These are phyloP conservation scores for Metarhizium anisopliae DNA, from an alignment of 2,329 filamentous ascomycete genomes.

Conservation along the genomic window DNA sequence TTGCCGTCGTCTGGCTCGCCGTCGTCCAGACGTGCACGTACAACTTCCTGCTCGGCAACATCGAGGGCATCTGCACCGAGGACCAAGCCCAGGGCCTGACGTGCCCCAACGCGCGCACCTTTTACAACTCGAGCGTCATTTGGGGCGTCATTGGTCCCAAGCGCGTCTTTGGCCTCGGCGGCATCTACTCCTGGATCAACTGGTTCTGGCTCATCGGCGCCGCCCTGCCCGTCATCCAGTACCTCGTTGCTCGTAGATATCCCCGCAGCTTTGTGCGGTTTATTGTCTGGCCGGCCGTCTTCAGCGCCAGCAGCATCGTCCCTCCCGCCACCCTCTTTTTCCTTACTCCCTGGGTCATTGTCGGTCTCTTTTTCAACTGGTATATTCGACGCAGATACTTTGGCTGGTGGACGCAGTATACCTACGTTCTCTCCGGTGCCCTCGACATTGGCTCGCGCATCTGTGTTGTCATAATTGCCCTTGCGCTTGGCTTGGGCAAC, in stretches of 20 bases:
- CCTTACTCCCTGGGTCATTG: conserved; percentile 44
- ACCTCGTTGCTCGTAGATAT: conserved; percentile 36
- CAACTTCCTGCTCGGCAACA: conserved; percentile 35
- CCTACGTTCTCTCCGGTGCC: conserved; percentile 49
- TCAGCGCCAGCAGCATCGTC: conserved; percentile 38
- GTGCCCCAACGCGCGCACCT: conserved; percentile 48
- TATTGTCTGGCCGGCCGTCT: conserved; percentile 44
- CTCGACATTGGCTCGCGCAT: conserved; percentile 50
- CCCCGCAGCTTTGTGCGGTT: conserved; percentile 37
- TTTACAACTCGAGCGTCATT: conserved; percentile 51
- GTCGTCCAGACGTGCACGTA: conserved; percentile 28
- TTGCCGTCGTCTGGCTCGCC: conserved; percentile 29
- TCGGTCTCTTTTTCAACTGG: conserved; percentile 47
- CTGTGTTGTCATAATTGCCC: conserved; percentile 40
- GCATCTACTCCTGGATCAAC: conserved; percentile 30
- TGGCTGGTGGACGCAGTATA: conserved; percentile 50
- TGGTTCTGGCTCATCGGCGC: conserved; percentile 48
- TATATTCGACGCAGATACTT: conserved; percentile 38
- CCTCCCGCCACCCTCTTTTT: conserved; percentile 48
- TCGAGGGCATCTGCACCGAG: conserved; percentile 41
- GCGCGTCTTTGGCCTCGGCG: conserved; percentile 24
- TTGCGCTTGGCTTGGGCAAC: conserved; percentile 36
- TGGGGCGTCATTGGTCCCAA: conserved; percentile 49
- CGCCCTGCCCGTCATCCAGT: conserved; percentile 38
- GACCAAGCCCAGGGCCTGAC: conserved; percentile 41